Evolutionary conservation across 306 rosid species (phyloP).

Genomic region (Quercus engelmannii): DNA sequence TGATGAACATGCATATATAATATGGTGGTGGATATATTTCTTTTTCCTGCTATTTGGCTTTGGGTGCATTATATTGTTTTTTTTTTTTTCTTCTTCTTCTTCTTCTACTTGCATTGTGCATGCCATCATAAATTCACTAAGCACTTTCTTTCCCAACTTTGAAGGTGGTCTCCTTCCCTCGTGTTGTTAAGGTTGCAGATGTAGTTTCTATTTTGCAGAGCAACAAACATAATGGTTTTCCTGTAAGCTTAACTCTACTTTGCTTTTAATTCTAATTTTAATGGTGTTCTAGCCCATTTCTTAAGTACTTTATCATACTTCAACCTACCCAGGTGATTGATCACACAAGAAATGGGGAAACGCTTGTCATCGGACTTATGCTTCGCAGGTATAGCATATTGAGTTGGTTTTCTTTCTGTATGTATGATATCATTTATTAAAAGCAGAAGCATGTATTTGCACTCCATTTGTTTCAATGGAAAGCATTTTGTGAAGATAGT

Average conservation of each 20-base stretch:
- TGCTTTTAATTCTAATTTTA: conserved; percentile 4
- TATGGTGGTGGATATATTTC: background rate
- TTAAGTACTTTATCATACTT: conserved; percentile 26
- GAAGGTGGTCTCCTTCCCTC: conserved; percentile 89
- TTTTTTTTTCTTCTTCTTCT: background rate
- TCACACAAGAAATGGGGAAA: conserved; percentile 83
- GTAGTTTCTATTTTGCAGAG: conserved; percentile 70
- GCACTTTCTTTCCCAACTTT: conserved; percentile 19
- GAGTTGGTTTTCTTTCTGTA: background rate
- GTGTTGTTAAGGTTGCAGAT: conserved; percentile 91
- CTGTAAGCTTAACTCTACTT: conserved; percentile 59
- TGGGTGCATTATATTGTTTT: background rate
- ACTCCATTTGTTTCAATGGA: no score
- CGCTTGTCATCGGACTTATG: conserved; percentile 84
- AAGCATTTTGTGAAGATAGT: no score
- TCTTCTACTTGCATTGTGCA: background rate
- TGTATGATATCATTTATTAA: conserved; percentile 9
- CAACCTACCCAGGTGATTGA: conserved; percentile 73
- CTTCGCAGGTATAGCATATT: conserved; percentile 65
- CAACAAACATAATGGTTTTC: conserved; percentile 92
- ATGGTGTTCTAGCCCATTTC: conserved; percentile 13
- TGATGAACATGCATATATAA: background rate
- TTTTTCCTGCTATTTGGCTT: background rate
- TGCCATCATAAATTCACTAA: background rate
- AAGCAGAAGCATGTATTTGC: conserved; percentile 7